Evolutionary conservation across 371 early-diverging fungal species (phyloP).

Genomic region (Mortierella sp.): DNA sequence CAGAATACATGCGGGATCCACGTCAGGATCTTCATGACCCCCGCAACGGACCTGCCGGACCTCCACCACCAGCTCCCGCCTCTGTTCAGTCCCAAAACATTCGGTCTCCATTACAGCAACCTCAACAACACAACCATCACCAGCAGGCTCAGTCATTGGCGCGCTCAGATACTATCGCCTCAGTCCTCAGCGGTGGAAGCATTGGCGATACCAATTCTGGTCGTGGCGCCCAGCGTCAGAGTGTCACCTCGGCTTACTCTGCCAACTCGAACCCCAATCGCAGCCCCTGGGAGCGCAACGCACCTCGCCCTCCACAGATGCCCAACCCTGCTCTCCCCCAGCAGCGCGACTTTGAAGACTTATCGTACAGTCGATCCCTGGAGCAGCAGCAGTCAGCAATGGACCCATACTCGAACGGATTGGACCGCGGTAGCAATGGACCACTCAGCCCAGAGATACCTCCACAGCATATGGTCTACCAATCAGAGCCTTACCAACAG

Average conservation of each 20-base stretch:
- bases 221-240: slow-evolving; percentile 43
- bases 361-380: slow-evolving; percentile 12
- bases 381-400: slow-evolving; percentile 16
- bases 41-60: slow-evolving; percentile 11
- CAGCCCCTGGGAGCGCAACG: slow-evolving; percentile 43
- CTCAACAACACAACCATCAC: slow-evolving; percentile 14
- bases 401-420: slow-evolving; percentile 33
- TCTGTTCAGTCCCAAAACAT: slow-evolving; percentile 15
- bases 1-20: slow-evolving; percentile 41
- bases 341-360: slow-evolving; percentile 30
- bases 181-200: slow-evolving; percentile 42
- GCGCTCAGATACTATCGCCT: slow-evolving; percentile 52
- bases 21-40: slow-evolving; percentile 40
- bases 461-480: slow-evolving; percentile 25
- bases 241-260: slow-evolving; percentile 38
- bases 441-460: slow-evolving; percentile 25
- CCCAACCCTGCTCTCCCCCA: slow-evolving; percentile 20
- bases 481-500: slow-evolving; percentile 28
- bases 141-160: slow-evolving; percentile 17
- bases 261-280: slow-evolving; percentile 29
- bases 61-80: slow-evolving; percentile 18
- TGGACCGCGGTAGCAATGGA: slow-evolving; percentile 19
- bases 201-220: slow-evolving; percentile 16
- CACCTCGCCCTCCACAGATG: slow-evolving; percentile 35
- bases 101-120: slow-evolving; percentile 16